phyloP scores from a whole-genome alignment of 2,329 filamentous ascomycete species.

The Grosmannia clavigera region DNA sequence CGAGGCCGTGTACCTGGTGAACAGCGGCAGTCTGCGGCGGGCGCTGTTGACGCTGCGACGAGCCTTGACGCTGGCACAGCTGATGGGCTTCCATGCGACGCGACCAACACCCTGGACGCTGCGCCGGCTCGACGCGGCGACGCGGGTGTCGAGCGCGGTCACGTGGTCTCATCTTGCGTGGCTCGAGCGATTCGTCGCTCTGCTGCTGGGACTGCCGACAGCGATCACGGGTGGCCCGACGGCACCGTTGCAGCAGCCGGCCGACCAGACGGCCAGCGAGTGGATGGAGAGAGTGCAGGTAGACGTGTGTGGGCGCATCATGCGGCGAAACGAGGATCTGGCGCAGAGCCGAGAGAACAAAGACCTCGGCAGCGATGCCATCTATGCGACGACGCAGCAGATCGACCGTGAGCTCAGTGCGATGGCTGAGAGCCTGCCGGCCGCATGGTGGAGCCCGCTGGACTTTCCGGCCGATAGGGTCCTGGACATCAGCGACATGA shows the following conservation, averaged over 20 bases:
- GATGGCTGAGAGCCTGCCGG: conserved; percentile 23
- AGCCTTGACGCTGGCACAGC: conserved; percentile 22
- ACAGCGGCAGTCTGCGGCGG: conserved; percentile 30
- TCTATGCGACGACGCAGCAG: conserved; percentile 18
- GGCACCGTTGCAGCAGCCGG: neutral
- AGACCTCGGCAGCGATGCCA: neutral
- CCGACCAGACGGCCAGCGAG: neutral
- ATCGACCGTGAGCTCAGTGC: conserved; percentile 26
- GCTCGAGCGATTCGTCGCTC: conserved; percentile 32
- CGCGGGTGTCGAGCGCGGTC: conserved; percentile 20
- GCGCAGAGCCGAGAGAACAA: neutral
- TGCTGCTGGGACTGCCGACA: conserved; percentile 26
- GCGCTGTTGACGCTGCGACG: conserved; percentile 32
- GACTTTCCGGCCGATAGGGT: neutral
- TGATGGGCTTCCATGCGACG: conserved; percentile 4
- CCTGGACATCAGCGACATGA: neutral
- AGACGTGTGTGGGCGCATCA: conserved; percentile 22
- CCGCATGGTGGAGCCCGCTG: conserved; percentile 25
- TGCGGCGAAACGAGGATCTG: conserved; percentile 18
- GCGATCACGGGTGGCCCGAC: neutral
- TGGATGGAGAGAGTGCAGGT: conserved; percentile 22
- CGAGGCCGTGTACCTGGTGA: conserved; percentile 32
- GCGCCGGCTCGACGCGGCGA: conserved; percentile 11
- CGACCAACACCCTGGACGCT: neutral
- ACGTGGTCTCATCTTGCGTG: conserved; percentile 33